Conservation (phyloP, 106 monocot genomes). For the Iris macrosiphon region DNA sequence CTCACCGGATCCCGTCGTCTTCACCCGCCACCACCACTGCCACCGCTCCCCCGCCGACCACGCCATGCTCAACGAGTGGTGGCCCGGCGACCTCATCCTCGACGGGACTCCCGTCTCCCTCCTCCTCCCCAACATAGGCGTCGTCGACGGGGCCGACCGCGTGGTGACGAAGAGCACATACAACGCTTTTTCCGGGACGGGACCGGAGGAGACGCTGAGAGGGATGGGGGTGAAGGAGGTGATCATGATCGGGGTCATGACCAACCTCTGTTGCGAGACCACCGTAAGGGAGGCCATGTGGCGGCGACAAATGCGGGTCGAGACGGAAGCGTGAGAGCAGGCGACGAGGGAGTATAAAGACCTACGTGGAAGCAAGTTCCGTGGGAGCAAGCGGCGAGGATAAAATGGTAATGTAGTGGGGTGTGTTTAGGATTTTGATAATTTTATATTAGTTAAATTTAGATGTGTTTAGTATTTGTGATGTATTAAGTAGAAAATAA, state of each 20-base stretch:
- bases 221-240: conserved; percentile 61
- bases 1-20: conserved; percentile 37
- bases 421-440: too few species aligned
- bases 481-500: too few species aligned
- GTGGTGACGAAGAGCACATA: conserved; percentile 77
- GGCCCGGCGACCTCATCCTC: conserved; percentile 43
- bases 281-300: conserved; percentile 86
- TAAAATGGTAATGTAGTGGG: too few species aligned
- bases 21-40: conserved; percentile 65
- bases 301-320: too few species aligned
- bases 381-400: too few species aligned
- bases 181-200: conserved; percentile 58
- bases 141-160: conserved; percentile 22
- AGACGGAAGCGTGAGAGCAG: too few species aligned
- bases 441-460: too few species aligned
- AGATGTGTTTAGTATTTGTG: too few species aligned
- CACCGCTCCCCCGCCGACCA: conserved; percentile 31
- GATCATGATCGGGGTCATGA: conserved; percentile 77
- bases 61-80: conserved; percentile 73
- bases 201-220: conserved; percentile 52
- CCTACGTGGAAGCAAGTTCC: too few species aligned
- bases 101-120: conserved; percentile 42
- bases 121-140: conserved; percentile 37
- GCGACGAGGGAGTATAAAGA: too few species aligned
- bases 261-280: conserved; percentile 90